Percentiles rank a stretch among this genome's conserved stretches.
Conservation (phyloP, 73 alveolate species). For the Paramecium sexaurelia region DNA sequence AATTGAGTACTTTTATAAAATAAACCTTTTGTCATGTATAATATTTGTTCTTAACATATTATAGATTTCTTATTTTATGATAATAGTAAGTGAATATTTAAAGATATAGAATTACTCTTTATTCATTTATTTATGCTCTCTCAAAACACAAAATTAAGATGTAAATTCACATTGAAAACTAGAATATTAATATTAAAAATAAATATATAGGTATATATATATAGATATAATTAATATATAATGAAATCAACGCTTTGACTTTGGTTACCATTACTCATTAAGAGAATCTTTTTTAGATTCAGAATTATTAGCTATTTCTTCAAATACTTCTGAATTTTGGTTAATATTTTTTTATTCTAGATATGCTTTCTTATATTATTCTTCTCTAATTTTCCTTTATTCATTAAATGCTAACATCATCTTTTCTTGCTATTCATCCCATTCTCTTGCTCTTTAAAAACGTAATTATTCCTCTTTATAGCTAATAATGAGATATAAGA, state of each 20-base stretch:
- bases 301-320: not conserved
- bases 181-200: not conserved
- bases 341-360: not conserved
- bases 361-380: constrained; percentile 11
- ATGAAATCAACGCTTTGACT: not conserved
- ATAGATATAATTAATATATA: not conserved
- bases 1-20: too few species aligned
- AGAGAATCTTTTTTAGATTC: not conserved
- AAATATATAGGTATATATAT: not conserved
- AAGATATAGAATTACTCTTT: too few species aligned
- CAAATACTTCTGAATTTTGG: not conserved
- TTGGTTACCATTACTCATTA: not conserved
- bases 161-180: not conserved
- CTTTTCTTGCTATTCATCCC: constrained; percentile 23
- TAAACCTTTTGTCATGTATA: too few species aligned
- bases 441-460: constrained; percentile 19
- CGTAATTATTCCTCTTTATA: not conserved
- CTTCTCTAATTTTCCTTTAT: not conserved
- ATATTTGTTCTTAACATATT: too few species aligned
- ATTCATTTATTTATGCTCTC: too few species aligned
- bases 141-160: too few species aligned
- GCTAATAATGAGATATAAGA: not conserved
- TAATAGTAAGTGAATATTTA: too few species aligned
- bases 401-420: constrained; percentile 43
- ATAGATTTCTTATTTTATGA: too few species aligned